Evolutionary conservation across 768 basidiomycete species (phyloP).

Genomic region (Suillus subluteus): DNA sequence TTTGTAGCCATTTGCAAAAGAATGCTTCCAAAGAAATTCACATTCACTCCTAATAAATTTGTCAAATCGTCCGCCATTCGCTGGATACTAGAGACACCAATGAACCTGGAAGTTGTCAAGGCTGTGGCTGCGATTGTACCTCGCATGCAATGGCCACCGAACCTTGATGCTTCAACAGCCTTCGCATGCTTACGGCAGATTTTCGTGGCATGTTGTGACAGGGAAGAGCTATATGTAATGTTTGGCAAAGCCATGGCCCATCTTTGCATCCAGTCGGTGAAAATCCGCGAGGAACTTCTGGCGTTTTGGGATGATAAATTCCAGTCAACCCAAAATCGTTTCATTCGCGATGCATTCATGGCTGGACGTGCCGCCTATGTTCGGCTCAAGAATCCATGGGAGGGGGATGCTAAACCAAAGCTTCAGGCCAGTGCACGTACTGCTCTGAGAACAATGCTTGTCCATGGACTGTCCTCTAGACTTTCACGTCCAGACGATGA

Average conservation of each 20-base stretch:
- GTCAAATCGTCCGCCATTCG: background rate
- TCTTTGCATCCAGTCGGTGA: background rate
- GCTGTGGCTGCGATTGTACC: background rate
- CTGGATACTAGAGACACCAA: background rate
- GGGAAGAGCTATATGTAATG: background rate
- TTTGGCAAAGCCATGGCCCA: background rate
- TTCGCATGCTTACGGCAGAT: background rate
- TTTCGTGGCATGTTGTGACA: background rate
- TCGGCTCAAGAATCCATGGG: background rate
- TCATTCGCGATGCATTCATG: background rate
- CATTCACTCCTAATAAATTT: background rate
- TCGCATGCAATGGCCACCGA: background rate
- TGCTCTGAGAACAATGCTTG: background rate
- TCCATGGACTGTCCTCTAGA: background rate
- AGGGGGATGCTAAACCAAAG: background rate
- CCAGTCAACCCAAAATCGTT: background rate
- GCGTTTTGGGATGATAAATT: background rate
- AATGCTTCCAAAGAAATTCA: background rate
- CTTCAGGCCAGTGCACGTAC: background rate
- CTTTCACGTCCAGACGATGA: background rate
- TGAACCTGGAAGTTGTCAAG: background rate
- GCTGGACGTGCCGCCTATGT: background rate
- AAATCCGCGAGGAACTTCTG: background rate
- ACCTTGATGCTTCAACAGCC: background rate
- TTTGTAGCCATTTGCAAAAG: slow-evolving; percentile 3